A percentile compares a stretch with the other conserved stretches of the same genome.
phyloP scores from a whole-genome alignment of 1,139 yeast genomes.

The Zygoascus meyerae region DNA sequence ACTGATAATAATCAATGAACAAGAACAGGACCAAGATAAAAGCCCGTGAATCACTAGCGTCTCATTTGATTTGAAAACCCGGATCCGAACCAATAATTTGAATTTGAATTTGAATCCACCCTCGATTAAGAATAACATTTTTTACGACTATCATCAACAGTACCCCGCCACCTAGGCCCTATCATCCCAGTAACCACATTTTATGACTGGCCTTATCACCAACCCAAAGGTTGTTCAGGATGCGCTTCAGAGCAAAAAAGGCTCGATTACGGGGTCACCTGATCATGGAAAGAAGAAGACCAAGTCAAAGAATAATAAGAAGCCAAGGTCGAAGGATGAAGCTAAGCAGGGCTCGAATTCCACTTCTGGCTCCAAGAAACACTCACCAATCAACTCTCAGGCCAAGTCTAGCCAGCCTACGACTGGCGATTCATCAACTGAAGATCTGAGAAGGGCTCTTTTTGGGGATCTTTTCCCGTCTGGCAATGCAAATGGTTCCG shows the following conservation, averaged over 20 bases:
- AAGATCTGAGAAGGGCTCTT: slow-evolving; percentile 11
- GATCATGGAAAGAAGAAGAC: slow-evolving; percentile 9
- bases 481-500: neutral
- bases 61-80: no score
- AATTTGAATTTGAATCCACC: no score
- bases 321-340: slow-evolving; percentile 7
- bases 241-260: slow-evolving; percentile 20
- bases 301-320: slow-evolving; percentile 4
- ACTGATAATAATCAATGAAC: no score
- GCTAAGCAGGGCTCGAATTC: neutral
- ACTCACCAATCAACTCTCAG: slow-evolving; percentile 4
- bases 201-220: slow-evolving; percentile 22
- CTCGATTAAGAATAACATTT: no score
- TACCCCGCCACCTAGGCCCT: no score
- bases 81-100: no score
- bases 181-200: no score
- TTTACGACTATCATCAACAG: no score
- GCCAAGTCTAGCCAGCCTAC: slow-evolving; percentile 9
- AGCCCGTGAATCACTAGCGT: no score
- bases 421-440: slow-evolving; percentile 7
- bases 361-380: slow-evolving; percentile 9
- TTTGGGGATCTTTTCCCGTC: slow-evolving; percentile 8
- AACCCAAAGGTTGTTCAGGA: slow-evolving; percentile 28
- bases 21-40: no score
- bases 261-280: slow-evolving; percentile 8